phyloP scores from a whole-genome alignment of 2,329 filamentous ascomycete species.

The Colletotrichum tamarilloi region DNA sequence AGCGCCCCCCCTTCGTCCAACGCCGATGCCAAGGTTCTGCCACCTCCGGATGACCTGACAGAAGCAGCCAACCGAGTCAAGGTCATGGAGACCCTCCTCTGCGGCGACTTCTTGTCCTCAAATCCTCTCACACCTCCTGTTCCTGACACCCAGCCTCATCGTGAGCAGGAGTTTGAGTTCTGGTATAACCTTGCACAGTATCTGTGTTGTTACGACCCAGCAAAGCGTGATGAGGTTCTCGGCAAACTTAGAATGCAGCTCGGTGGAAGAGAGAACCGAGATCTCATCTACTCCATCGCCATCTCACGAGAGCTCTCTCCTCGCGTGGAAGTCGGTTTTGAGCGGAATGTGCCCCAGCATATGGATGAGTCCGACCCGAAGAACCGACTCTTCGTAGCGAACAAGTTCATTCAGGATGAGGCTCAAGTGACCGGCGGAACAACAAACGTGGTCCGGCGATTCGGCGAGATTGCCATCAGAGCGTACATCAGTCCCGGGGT shows the following conservation, averaged over 20 bases:
- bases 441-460: constrained; percentile 77
- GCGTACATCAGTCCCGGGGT: constrained; percentile 67
- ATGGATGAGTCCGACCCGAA: constrained; percentile 75
- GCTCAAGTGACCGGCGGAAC: constrained; percentile 74
- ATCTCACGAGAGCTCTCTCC: constrained; percentile 81
- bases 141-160: constrained; percentile 62
- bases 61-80: constrained; percentile 78
- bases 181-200: constrained; percentile 84
- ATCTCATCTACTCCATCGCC: constrained; percentile 90
- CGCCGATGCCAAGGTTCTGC: constrained; percentile 49
- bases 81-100: constrained; percentile 81
- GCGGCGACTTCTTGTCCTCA: constrained; percentile 71
- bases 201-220: constrained; percentile 63
- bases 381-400: constrained; percentile 75
- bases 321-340: constrained; percentile 69
- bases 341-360: constrained; percentile 66
- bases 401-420: constrained; percentile 76
- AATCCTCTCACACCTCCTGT: constrained; percentile 68
- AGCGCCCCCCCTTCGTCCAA: constrained; percentile 48
- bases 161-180: constrained; percentile 77
- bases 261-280: constrained; percentile 85
- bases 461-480: constrained; percentile 74
- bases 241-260: constrained; percentile 75
- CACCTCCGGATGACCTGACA: constrained; percentile 67
- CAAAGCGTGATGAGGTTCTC: constrained; percentile 75